Conservation (phyloP, 2,329 filamentous ascomycete genomes). For the Talaromyces rugulosus region DNA sequence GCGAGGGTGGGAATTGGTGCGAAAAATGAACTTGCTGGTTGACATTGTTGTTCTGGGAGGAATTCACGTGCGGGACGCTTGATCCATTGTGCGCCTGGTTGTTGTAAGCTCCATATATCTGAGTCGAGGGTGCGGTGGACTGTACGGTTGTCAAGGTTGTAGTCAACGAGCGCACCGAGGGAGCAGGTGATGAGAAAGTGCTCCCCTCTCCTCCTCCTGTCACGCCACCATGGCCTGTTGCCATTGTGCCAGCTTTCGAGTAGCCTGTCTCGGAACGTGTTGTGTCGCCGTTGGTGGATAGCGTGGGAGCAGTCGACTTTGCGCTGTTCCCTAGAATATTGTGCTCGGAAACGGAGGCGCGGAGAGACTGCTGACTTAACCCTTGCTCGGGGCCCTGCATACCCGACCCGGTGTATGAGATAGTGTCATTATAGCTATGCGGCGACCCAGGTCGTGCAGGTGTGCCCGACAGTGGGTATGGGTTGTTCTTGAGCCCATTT, state of each 20-base stretch:
- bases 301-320: conserved; percentile 71
- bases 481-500: conserved; percentile 68
- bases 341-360: conserved; percentile 58
- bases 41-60: conserved; percentile 31
- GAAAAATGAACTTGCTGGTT: conserved; percentile 50
- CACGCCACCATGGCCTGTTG: conserved; percentile 61
- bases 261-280: conserved; percentile 69
- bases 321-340: conserved; percentile 60
- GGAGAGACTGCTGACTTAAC: conserved; percentile 57
- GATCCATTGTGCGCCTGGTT: conserved; percentile 19
- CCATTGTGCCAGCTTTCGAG: conserved; percentile 76
- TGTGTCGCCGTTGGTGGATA: conserved; percentile 78
- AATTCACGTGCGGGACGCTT: conserved; percentile 29
- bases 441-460: conserved; percentile 43
- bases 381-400: conserved; percentile 48
- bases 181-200: conserved; percentile 62
- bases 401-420: conserved; percentile 49
- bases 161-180: conserved; percentile 61
- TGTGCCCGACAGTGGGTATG: conserved; percentile 76
- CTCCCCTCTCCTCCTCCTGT: conserved; percentile 64
- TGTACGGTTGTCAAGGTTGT: conserved; percentile 65
- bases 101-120: conserved; percentile 32
- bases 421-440: conserved; percentile 38
- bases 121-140: conserved; percentile 53
- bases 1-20: conserved; percentile 57